Conservation (phyloP, 257 asterid genomes). For the Jasminum sambac region DNA sequence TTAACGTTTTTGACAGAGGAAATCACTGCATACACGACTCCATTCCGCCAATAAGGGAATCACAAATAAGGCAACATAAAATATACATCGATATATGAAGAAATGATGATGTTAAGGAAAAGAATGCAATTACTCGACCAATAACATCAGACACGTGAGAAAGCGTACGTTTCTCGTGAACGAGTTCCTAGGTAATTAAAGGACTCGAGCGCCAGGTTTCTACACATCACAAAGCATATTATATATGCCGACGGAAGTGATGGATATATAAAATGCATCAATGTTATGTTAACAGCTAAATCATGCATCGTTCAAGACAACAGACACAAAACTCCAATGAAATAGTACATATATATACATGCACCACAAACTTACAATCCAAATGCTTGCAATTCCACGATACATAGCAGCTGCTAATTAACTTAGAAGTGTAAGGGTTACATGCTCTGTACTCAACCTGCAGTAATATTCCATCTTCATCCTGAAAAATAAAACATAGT, state of each 20-base stretch:
- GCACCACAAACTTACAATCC: slow-evolving; percentile 70
- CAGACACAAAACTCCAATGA: not conserved
- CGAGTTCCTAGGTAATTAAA: slow-evolving; percentile 74
- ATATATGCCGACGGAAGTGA: not conserved
- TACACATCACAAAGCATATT: not conserved
- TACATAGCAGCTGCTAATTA: slow-evolving; percentile 95
- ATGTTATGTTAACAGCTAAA: not conserved
- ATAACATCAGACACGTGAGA: slow-evolving; percentile 87
- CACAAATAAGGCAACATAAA: not conserved
- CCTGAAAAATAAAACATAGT: slow-evolving; percentile 31
- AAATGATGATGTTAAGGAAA: not conserved
- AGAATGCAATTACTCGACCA: slow-evolving; percentile 59
- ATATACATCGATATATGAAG: rapidly evolving
- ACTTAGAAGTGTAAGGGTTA: slow-evolving; percentile 95
- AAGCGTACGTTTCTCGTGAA: slow-evolving; percentile 84
- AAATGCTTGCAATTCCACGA: slow-evolving; percentile 85
- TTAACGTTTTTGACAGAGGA: slow-evolving; percentile 94
- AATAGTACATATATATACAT: too few species aligned
- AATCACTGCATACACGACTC: slow-evolving; percentile 91
- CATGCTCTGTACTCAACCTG: slow-evolving; percentile 88
- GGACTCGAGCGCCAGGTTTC: slow-evolving; percentile 54
- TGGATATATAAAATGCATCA: not conserved
- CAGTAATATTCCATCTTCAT: slow-evolving; percentile 79
- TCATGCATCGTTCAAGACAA: not conserved
- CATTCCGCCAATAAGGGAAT: slow-evolving; percentile 40